Evolutionary conservation across 345 rosid species (phyloP).

Genomic region (Hevea brasiliensis): DNA sequence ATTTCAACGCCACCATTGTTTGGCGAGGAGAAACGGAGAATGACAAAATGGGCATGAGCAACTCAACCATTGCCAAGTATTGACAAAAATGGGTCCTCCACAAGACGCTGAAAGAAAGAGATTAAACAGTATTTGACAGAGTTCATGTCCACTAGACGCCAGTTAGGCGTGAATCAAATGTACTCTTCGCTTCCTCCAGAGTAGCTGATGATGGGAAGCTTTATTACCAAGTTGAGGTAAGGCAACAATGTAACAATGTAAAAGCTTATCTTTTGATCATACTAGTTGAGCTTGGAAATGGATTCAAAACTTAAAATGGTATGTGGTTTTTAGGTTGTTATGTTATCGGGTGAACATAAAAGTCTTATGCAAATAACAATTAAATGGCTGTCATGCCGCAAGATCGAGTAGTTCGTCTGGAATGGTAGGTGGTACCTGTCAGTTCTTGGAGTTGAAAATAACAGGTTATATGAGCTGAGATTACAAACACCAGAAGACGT

Average conservation of each 20-base stretch:
- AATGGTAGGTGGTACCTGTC: slow-evolving; percentile 91
- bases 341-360: slow-evolving; percentile 74
- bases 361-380: slow-evolving; percentile 85
- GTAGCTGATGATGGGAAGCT: slow-evolving; percentile 90
- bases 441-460: slow-evolving; percentile 87
- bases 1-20: not conserved
- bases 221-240: slow-evolving; percentile 90
- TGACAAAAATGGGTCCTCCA: slow-evolving; percentile 79
- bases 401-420: slow-evolving; percentile 74
- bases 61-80: slow-evolving; percentile 32
- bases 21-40: too few species aligned
- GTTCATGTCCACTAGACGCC: slow-evolving; percentile 95
- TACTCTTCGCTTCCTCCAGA: slow-evolving; percentile 69
- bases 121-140: slow-evolving; percentile 85
- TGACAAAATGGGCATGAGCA: not conserved
- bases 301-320: not conserved
- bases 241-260: too few species aligned
- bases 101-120: slow-evolving; percentile 78
- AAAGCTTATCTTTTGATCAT: too few species aligned
- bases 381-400: slow-evolving; percentile 92
- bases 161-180: slow-evolving; percentile 70
- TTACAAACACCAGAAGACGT: slow-evolving; percentile 89
- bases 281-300: too few species aligned
- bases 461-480: slow-evolving; percentile 70
- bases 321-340: not conserved